These are phyloP conservation scores for Leccinum olivaceopallidum DNA, from an alignment of 768 basidiomycete species.

Conservation along the genomic window DNA sequence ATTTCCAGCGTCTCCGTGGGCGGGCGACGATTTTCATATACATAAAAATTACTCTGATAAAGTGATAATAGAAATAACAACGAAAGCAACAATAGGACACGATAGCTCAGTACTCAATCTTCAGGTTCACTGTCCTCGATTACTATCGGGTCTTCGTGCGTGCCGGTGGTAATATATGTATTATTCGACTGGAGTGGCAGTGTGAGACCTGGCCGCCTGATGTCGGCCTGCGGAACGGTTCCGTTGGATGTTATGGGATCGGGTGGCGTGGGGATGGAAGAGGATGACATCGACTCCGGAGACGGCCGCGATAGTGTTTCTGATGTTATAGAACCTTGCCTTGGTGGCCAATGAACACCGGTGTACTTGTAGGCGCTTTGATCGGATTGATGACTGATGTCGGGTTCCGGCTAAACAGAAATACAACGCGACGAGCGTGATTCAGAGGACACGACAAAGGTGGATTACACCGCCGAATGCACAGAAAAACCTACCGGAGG, in stretches of 20 bases:
- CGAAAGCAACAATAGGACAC: not conserved
- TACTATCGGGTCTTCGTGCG: constrained; percentile 24
- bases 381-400: not conserved
- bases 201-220: constrained; percentile 7
- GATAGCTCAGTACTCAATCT: constrained; percentile 10
- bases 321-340: constrained; percentile 4
- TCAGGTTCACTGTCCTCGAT: constrained; percentile 24
- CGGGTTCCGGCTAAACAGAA: constrained; percentile 11
- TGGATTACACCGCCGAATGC: not conserved
- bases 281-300: not conserved
- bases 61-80: not conserved
- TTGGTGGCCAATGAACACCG: constrained; percentile 2
- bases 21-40: not conserved
- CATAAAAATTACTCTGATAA: not conserved
- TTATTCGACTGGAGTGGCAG: constrained; percentile 4
- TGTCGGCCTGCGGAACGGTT: not conserved
- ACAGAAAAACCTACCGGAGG: constrained; percentile 14
- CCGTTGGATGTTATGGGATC: not conserved
- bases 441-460: constrained; percentile 3
- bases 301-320: not conserved
- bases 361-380: constrained; percentile 1
- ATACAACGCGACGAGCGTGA: not conserved
- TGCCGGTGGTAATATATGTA: constrained; percentile 11
- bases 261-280: constrained; percentile 3
- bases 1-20: not conserved